A percentile compares a stretch with the other conserved stretches of the same genome.
Evolutionary conservation across 2,329 filamentous ascomycete genomes (phyloP).

Genomic region (Delphinella strobiligena): DNA sequence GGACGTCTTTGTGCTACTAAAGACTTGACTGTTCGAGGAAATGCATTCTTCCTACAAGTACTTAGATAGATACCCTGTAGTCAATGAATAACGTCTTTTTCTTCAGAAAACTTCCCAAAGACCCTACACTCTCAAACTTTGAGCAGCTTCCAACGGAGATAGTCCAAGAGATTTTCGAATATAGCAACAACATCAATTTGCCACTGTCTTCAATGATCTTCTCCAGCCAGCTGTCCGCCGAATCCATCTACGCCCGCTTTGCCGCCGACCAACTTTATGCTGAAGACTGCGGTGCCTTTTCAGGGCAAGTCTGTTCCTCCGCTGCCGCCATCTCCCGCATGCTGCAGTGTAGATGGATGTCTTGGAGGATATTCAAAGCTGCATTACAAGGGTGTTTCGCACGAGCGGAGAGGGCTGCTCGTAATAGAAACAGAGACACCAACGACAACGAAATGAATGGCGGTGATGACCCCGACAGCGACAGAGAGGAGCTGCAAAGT

Average conservation of each 20-base stretch:
- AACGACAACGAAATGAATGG: neutral
- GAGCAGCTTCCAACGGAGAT: slow-evolving; percentile 24
- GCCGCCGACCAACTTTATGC: slow-evolving; percentile 14
- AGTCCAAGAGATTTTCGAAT: slow-evolving; percentile 22
- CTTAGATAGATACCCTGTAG: neutral
- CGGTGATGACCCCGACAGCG: neutral
- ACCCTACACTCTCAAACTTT: slow-evolving; percentile 14
- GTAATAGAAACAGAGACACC: slow-evolving; percentile 6
- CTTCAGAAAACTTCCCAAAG: slow-evolving; percentile 3
- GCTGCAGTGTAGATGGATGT: slow-evolving; percentile 22
- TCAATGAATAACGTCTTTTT: slow-evolving; percentile 7
- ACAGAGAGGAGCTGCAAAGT: neutral
- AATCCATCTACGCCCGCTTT: slow-evolving; percentile 17
- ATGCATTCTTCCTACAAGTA: neutral
- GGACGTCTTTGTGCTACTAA: neutral
- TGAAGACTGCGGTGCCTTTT: slow-evolving; percentile 1
- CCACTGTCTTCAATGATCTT: slow-evolving; percentile 18
- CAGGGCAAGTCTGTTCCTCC: neutral
- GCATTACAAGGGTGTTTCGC: slow-evolving; percentile 9
- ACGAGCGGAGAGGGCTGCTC: slow-evolving; percentile 8
- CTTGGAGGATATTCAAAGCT: slow-evolving; percentile 20
- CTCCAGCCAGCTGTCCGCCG: slow-evolving; percentile 17
- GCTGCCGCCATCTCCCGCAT: slow-evolving; percentile 14
- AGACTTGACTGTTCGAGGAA: neutral
- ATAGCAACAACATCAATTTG: slow-evolving; percentile 19